Evolutionary conservation across 108 stramenopile genomes (phyloP).

Genomic region (Schizochytrium sp.): DNA sequence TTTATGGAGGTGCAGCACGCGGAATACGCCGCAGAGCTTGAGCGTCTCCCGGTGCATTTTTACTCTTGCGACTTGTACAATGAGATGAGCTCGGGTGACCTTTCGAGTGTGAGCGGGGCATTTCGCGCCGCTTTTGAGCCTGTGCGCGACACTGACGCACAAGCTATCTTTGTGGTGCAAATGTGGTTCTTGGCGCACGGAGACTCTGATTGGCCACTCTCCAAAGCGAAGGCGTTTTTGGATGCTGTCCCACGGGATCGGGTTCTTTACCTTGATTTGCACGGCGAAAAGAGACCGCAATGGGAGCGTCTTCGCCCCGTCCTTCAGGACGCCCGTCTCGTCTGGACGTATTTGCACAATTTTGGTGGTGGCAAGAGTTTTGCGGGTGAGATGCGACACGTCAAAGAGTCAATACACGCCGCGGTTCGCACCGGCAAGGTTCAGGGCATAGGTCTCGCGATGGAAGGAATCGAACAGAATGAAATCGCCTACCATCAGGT

Average conservation of each 20-base stretch:
- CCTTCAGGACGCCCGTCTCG: neutral
- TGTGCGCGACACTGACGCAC: neutral
- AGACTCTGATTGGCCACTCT: neutral
- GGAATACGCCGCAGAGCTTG: neutral
- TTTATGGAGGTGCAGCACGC: neutral
- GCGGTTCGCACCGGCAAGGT: neutral
- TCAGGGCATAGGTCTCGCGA: neutral
- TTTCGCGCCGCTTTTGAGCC: neutral
- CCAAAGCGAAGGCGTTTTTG: neutral
- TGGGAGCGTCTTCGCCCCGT: neutral
- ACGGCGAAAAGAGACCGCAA: neutral
- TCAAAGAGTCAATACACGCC: neutral
- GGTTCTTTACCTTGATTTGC: neutral
- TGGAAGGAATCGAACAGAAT: conserved; percentile 18
- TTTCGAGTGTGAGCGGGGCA: neutral
- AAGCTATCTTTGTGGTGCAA: neutral
- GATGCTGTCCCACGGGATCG: neutral
- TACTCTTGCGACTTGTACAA: conserved; percentile 17
- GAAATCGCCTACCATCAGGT: neutral
- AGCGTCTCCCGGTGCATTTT: neutral
- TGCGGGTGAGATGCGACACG: neutral
- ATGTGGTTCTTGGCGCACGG: conserved; percentile 3
- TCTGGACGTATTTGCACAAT: neutral
- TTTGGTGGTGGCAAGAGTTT: neutral
- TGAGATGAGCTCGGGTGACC: neutral